Evolutionary conservation across 768 basidiomycete genomes (phyloP).

Genomic region (Termitomyces sp.): DNA sequence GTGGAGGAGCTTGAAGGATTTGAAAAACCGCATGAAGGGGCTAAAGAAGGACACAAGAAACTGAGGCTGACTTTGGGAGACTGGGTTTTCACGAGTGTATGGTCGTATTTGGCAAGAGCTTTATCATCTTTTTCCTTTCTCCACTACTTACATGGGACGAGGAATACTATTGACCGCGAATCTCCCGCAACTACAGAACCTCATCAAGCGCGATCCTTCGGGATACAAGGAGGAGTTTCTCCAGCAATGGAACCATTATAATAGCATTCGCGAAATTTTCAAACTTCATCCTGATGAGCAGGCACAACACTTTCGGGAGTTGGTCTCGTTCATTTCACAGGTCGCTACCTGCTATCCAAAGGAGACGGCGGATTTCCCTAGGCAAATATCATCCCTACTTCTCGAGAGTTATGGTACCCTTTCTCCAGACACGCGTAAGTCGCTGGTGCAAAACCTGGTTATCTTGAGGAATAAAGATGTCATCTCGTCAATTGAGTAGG

Average conservation of each 20-base stretch:
- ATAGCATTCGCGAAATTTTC: constrained; percentile 82
- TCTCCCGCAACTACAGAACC: constrained; percentile 91
- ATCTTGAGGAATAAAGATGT: constrained; percentile 92
- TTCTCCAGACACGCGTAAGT: constrained; percentile 76
- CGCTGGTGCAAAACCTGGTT: constrained; percentile 85
- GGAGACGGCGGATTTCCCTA: constrained; percentile 82
- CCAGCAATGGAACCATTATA: constrained; percentile 95
- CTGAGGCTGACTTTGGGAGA: constrained; percentile 4
- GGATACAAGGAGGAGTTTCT: constrained; percentile 94
- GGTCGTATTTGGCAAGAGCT: constrained; percentile 13
- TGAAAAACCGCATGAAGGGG: constrained; percentile 40
- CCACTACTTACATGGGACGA: constrained; percentile 46
- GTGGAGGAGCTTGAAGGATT: constrained; percentile 36
- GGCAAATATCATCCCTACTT: constrained; percentile 72
- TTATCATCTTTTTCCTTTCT: constrained; percentile 5
- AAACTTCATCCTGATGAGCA: constrained; percentile 79
- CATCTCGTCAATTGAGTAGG: constrained; percentile 88
- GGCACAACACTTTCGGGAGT: constrained; percentile 77
- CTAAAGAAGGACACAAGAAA: background rate
- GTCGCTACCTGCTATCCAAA: constrained; percentile 92
- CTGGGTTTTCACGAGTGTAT: background rate
- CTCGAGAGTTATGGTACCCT: constrained; percentile 73
- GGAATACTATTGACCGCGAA: constrained; percentile 82
- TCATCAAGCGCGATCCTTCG: constrained; percentile 89
- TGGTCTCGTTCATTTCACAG: constrained; percentile 79